These are phyloP conservation scores for Camellia granthamiana DNA, from an alignment of 148 eudicot genomes.

Conservation along the genomic window DNA sequence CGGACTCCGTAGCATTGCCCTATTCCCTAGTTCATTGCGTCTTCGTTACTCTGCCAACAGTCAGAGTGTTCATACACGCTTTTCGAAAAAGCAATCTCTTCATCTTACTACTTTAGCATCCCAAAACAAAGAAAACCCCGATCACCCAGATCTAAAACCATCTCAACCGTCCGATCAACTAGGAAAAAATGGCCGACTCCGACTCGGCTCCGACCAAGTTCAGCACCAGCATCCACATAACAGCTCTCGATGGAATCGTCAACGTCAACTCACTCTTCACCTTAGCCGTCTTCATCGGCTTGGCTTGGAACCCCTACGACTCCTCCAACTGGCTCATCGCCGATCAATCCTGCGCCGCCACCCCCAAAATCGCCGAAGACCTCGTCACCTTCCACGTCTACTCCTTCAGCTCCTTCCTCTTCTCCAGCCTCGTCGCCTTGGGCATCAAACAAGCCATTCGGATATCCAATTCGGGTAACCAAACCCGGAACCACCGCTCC, in stretches of 20 bases:
- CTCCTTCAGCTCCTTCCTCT: constrained; percentile 80
- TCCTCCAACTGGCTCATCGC: constrained; percentile 43
- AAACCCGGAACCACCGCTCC: constrained; percentile 33
- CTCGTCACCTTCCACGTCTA: constrained; percentile 66
- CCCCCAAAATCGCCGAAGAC: constrained; percentile 31
- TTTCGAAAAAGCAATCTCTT: too few species aligned
- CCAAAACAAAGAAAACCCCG: not conserved
- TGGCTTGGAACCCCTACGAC: constrained; percentile 64
- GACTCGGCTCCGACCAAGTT: not conserved
- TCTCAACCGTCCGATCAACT: not conserved
- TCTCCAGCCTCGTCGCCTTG: constrained; percentile 66
- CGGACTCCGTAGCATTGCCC: too few species aligned
- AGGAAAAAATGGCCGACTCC: too few species aligned
- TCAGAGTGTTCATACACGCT: too few species aligned
- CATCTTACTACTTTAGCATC: not conserved
- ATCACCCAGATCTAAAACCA: not conserved
- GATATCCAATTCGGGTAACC: constrained; percentile 35
- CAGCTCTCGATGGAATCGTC: constrained; percentile 67
- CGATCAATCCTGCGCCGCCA: constrained; percentile 30
- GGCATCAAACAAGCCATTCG: constrained; percentile 71
- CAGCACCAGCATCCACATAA: constrained; percentile 56
- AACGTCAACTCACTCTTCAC: constrained; percentile 84
- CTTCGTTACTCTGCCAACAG: too few species aligned
- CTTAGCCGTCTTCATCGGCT: constrained; percentile 70
- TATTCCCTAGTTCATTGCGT: too few species aligned